Conservation (phyloP, 2,329 filamentous ascomycete genomes). For the Metarhizium guizhouense region DNA sequence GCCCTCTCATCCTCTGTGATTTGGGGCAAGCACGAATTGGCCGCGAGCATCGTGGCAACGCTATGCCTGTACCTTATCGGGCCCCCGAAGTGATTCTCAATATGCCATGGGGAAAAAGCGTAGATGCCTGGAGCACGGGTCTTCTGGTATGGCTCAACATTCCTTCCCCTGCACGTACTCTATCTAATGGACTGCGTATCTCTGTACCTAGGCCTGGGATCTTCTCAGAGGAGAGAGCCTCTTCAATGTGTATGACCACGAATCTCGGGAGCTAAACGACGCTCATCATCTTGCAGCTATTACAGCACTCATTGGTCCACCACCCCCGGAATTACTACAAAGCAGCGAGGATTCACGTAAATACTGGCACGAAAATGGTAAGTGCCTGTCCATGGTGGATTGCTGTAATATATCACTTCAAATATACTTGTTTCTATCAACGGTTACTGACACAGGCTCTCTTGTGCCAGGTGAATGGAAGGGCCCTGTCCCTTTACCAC, state of each 20-base stretch:
- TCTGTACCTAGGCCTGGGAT: background rate
- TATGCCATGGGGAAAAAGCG: constrained; percentile 22
- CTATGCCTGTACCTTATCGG: constrained; percentile 22
- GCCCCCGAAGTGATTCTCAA: constrained; percentile 28
- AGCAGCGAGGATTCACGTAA: constrained; percentile 12
- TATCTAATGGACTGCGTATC: background rate
- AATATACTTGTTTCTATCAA: background rate
- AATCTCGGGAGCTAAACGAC: constrained; percentile 15
- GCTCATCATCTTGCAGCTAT: constrained; percentile 20
- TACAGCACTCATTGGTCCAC: constrained; percentile 18
- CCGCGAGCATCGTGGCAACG: constrained; percentile 11
- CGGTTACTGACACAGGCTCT: background rate
- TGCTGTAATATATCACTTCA: background rate
- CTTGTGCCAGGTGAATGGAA: constrained; percentile 15
- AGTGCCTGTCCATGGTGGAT: constrained; percentile 4
- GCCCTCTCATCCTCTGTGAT: constrained; percentile 23
- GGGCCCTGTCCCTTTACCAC: constrained; percentile 15
- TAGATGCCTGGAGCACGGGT: constrained; percentile 28
- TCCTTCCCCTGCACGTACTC: background rate
- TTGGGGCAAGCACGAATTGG: constrained; percentile 28
- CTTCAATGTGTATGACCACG: constrained; percentile 11
- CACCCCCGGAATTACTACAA: constrained; percentile 15
- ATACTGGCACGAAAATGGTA: constrained; percentile 19
- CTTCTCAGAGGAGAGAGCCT: background rate
- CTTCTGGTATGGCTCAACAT: constrained; percentile 18